Conservation (phyloP, 2,329 filamentous ascomycete species). For the Penicillium expansum region DNA sequence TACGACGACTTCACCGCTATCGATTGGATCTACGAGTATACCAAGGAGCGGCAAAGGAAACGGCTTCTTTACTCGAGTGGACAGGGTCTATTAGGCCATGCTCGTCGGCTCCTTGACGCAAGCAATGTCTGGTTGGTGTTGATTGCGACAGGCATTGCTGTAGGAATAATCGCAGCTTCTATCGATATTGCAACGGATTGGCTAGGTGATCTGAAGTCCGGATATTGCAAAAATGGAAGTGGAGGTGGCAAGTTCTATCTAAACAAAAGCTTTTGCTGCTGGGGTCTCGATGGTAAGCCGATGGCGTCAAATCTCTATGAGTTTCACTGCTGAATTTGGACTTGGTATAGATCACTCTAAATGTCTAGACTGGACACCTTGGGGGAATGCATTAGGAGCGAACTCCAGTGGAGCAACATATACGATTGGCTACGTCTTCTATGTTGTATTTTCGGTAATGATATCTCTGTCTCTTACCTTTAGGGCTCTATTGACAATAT, state of each 20-base stretch:
- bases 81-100: conserved; percentile 68
- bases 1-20: conserved; percentile 97
- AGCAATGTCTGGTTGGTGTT: conserved; percentile 91
- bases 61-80: conserved; percentile 70
- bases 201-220: conserved; percentile 88
- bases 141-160: conserved; percentile 77
- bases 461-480: not conserved
- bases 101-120: conserved; percentile 72
- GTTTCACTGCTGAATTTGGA: conserved; percentile 15
- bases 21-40: conserved; percentile 99
- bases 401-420: conserved; percentile 67
- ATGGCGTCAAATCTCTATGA: not conserved
- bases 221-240: conserved; percentile 73
- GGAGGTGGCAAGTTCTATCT: conserved; percentile 88
- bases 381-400: conserved; percentile 72
- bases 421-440: conserved; percentile 84
- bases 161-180: conserved; percentile 77
- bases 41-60: conserved; percentile 86
- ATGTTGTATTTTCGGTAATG: conserved; percentile 75
- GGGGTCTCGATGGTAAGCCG: conserved; percentile 69
- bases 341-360: conserved; percentile 60
- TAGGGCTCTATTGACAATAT: conserved; percentile 22
- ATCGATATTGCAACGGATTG: conserved; percentile 92
- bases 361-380: conserved; percentile 83
- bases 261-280: conserved; percentile 88